Conservation (phyloP, 331 rosid species). For the Cydonia oblonga region DNA sequence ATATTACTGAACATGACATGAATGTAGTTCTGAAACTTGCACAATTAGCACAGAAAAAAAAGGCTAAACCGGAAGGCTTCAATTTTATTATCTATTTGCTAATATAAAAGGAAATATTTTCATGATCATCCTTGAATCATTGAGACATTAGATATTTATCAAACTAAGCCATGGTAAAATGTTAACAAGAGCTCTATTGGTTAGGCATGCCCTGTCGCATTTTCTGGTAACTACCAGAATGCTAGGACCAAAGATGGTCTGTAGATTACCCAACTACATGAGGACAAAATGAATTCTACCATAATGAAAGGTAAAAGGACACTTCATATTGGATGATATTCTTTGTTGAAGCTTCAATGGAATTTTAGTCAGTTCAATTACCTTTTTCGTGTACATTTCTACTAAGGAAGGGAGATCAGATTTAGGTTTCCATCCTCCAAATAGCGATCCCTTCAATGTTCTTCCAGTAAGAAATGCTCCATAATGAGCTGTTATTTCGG, state of each 20-base stretch:
- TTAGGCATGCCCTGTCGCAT: neutral
- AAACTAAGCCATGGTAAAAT: neutral
- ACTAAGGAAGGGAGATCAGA: constrained; percentile 81
- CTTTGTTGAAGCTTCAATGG: neutral
- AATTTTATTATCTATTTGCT: neutral
- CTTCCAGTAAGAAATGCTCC: constrained; percentile 60
- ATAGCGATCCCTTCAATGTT: constrained; percentile 78
- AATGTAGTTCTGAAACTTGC: too few species aligned
- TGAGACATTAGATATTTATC: neutral
- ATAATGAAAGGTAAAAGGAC: neutral
- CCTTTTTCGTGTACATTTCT: constrained; percentile 79
- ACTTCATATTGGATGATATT: neutral
- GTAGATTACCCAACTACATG: neutral
- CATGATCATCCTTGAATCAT: neutral
- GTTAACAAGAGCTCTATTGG: neutral
- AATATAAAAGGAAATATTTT: neutral
- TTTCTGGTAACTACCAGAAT: neutral
- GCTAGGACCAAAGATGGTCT: neutral
- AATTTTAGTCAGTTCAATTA: constrained; percentile 13
- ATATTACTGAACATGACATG: too few species aligned
- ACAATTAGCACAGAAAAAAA: too few species aligned
- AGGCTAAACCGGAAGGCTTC: neutral
- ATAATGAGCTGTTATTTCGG: constrained; percentile 78
- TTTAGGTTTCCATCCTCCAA: constrained; percentile 98
- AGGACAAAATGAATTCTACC: neutral